Evolutionary conservation across 148 eudicot species (phyloP).

Genomic region (Camellia lanceoleosa): DNA sequence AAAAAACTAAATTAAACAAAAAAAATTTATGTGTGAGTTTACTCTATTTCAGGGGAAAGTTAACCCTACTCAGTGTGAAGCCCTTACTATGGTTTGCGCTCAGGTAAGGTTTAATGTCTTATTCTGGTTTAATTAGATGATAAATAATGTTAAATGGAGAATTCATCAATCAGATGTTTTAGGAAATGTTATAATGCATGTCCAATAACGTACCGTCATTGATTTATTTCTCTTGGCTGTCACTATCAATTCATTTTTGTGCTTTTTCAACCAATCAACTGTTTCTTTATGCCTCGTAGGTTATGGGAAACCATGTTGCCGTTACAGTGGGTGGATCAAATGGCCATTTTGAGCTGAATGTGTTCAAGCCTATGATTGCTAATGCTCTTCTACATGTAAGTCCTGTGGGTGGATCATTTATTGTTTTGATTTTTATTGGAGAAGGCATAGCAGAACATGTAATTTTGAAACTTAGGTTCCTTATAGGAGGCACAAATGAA

Average conservation of each 20-base stretch:
- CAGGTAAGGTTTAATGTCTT: constrained; percentile 51
- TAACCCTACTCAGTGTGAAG: constrained; percentile 99
- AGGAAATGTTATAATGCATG: neutral
- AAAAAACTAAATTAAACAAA: too few species aligned
- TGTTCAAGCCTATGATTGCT: constrained; percentile 94
- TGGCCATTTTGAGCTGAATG: constrained; percentile 98
- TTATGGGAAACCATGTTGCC: constrained; percentile 96
- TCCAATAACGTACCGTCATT: neutral
- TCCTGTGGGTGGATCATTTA: constrained; percentile 16
- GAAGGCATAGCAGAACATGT: neutral
- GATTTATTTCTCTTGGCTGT: neutral
- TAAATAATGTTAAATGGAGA: neutral
- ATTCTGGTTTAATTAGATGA: constrained; percentile 6
- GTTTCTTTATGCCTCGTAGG: constrained; percentile 42
- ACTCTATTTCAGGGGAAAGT: constrained; percentile 72
- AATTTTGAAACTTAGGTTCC: too few species aligned
- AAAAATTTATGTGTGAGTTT: neutral
- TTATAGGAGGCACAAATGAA: neutral
- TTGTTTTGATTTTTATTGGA: neutral
- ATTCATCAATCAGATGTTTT: neutral
- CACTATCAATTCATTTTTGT: neutral
- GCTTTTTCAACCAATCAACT: constrained; percentile 9
- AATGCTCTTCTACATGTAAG: constrained; percentile 82
- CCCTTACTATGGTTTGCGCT: constrained; percentile 98
- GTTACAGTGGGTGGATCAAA: constrained; percentile 90